A percentile compares a stretch with the other conserved stretches of the same genome.
Evolutionary conservation across 164 flowering plant species (phyloP).

Genomic region (Amborella trichopoda): DNA sequence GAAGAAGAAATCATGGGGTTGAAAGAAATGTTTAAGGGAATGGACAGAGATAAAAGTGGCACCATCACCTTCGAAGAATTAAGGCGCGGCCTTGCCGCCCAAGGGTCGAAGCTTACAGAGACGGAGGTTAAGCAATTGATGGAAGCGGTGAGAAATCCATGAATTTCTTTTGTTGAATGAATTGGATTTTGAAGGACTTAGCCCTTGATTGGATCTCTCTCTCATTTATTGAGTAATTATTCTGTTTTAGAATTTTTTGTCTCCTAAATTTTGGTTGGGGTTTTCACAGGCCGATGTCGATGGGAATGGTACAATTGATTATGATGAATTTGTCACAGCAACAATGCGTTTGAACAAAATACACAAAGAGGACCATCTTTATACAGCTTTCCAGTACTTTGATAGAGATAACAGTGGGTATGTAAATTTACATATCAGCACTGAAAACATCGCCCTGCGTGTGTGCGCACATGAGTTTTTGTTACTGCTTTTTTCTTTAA

Average conservation of each 20-base stretch:
- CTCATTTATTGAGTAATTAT: neutral
- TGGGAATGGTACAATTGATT: conserved; percentile 93
- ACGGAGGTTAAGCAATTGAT: conserved; percentile 74
- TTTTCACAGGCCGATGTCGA: conserved; percentile 97
- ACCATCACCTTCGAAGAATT: conserved; percentile 90
- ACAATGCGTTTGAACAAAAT: conserved; percentile 85
- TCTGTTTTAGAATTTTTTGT: neutral
- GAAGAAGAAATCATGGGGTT: conserved; percentile 96
- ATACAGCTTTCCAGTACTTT: conserved; percentile 87
- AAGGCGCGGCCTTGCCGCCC: conserved; percentile 73
- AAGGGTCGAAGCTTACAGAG: conserved; percentile 82
- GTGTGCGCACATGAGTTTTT: neutral
- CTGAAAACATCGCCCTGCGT: neutral
- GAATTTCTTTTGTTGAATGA: neutral
- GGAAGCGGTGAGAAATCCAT: conserved; percentile 87
- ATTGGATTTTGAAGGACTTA: neutral
- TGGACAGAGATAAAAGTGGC: conserved; percentile 85
- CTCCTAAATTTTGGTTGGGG: neutral
- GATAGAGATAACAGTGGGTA: conserved; percentile 96
- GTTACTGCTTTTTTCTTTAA: neutral
- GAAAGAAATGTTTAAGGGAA: conserved; percentile 82
- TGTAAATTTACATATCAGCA: neutral
- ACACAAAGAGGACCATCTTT: conserved; percentile 94
- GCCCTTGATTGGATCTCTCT: no score
- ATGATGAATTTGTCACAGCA: conserved; percentile 94